Percentiles rank a stretch among this genome's conserved stretches.
phyloP scores from a whole-genome alignment of 2,329 filamentous ascomycete species.

The Dactylellina sp. region DNA sequence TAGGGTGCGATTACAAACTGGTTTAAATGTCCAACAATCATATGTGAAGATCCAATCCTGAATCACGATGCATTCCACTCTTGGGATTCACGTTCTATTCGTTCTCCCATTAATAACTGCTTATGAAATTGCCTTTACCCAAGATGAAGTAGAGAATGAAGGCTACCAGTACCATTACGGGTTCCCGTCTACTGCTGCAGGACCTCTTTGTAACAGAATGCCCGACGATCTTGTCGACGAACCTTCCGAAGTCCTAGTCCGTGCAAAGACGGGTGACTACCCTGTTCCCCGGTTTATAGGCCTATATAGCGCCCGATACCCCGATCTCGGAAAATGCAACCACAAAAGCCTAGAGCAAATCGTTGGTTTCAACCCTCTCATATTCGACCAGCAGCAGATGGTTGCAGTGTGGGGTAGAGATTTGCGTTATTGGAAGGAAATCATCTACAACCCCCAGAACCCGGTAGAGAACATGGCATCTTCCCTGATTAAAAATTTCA shows the following conservation, averaged over 20 bases:
- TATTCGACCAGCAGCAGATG: constrained; percentile 29
- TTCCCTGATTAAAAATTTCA: constrained; percentile 7
- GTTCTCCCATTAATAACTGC: not conserved
- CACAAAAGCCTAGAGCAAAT: constrained; percentile 6
- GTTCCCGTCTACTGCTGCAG: not conserved
- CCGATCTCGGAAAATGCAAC: constrained; percentile 23
- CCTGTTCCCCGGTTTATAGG: constrained; percentile 19
- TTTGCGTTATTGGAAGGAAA: constrained; percentile 27
- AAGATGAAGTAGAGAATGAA: constrained; percentile 4
- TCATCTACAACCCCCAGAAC: constrained; percentile 1
- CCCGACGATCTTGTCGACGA: not conserved
- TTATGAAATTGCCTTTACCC: constrained; percentile 19
- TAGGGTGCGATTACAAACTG: too few species aligned
- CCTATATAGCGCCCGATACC: not conserved
- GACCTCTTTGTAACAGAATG: constrained; percentile 5
- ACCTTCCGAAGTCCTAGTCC: constrained; percentile 13
- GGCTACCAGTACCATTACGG: constrained; percentile 27
- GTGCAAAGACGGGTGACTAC: not conserved
- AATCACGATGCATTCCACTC: not conserved
- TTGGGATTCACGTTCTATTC: not conserved
- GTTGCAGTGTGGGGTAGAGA: not conserved
- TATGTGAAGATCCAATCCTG: too few species aligned
- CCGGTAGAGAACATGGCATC: not conserved
- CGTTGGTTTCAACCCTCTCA: constrained; percentile 7
- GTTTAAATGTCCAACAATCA: too few species aligned